Evolutionary conservation across 1,284 basidiomycete species (phyloP), one percentile per base, ranked within the genome.

Genomic region (Naganishia albida): DNA sequence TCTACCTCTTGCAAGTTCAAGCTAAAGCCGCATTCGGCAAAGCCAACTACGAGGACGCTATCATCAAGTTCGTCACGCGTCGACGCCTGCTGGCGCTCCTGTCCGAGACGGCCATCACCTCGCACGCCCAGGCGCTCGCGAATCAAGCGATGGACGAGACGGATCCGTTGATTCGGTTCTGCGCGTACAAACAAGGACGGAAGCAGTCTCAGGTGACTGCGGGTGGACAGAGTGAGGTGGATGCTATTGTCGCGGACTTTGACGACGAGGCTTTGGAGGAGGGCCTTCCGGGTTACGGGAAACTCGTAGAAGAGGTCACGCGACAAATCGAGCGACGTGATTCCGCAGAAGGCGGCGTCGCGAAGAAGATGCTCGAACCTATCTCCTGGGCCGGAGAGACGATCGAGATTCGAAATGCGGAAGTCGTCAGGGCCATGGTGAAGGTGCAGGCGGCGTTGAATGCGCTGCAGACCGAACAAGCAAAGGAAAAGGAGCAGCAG

Each of bases 161-260:
- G 67, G 88, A 91, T 48, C 92, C 95, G 0, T 88, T 96, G 78
- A 91, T 98, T 67, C 84, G 95, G 56, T 90, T 93, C 80, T 91
- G 89, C 70, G 93, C 93, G 0, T 95, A 98, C 75, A 89, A 93
- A 74, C 83, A 95, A 30, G 81, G 80, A 16, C 28, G 65, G 51
- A 57, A 48, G 40, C 52, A 60, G 26, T 16, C 46, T 71, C 78
- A 59, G 68, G 72, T 20, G 88, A 87, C 72, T 86, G 4, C 34
- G 4, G 90, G 7, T 92, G 46, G 39, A 23, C 42, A 42, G 7
- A 52, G 94, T 78, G 91, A 94, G 77, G 83, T 93, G 50, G 87
- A 88, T 70, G 85, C 82, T 2, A 90, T 93, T 69, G 88, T 90
- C n/a, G 81, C 82, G 7, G 88, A 91, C 68, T 75, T 90, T 13